phyloP scores from a whole-genome alignment of 2,329 filamentous ascomycete species.

The Rutstroemia sydowiana region DNA sequence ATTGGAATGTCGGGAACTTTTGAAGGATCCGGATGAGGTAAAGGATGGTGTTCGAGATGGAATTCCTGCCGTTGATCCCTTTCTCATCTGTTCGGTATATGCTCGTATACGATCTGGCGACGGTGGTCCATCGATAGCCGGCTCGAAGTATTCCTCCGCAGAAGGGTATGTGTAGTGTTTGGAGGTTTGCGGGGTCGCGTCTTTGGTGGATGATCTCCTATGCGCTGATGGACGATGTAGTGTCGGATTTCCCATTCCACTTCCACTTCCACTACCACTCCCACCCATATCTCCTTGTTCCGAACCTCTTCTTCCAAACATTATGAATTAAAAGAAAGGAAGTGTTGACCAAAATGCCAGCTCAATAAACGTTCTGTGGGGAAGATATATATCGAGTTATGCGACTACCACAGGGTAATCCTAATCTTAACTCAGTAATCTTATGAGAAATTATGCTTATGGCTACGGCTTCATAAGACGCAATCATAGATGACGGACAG shows the following conservation, averaged over 20 bases:
- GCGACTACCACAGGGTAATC: conserved; percentile 1
- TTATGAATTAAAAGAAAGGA: not conserved
- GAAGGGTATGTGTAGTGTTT: conserved; percentile 4
- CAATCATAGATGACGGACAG: conserved; percentile 5
- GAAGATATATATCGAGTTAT: conserved; percentile 9
- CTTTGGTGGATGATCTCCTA: conserved; percentile 5
- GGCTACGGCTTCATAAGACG: conserved; percentile 10
- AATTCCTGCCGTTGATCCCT: conserved; percentile 41
- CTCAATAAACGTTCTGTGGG: conserved; percentile 6
- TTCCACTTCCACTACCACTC: no score
- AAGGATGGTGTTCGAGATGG: conserved; percentile 39
- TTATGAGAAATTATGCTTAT: conserved; percentile 9
- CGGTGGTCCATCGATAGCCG: conserved; percentile 53
- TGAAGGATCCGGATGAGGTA: conserved; percentile 52
- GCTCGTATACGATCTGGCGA: conserved; percentile 53
- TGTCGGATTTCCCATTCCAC: not conserved
- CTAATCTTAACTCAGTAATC: conserved; percentile 1
- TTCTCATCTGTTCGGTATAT: conserved; percentile 51
- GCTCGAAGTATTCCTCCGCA: conserved; percentile 41
- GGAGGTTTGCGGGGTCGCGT: not conserved
- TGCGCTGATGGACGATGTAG: not conserved
- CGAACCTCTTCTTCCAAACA: conserved; percentile 10
- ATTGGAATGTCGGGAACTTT: conserved; percentile 38
- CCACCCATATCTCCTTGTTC: conserved; percentile 2
- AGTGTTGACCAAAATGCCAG: conserved; percentile 1